Evolutionary conservation across 1,139 yeast species (phyloP), one percentile per base, ranked within the genome.

Genomic region (Candida freyschussii): DNA sequence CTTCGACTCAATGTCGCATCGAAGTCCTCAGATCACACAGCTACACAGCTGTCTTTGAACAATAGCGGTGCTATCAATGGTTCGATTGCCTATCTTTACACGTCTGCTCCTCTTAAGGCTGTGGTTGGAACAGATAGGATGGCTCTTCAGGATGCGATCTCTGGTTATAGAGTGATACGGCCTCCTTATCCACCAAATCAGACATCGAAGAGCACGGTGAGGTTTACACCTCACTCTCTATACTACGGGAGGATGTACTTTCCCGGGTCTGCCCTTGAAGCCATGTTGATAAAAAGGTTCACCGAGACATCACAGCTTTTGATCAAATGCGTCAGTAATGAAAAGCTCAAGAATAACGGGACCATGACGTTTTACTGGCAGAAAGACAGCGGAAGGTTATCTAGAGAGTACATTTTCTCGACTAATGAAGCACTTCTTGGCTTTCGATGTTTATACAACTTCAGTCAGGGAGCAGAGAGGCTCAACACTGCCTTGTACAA

Each of bases 351-450:
- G 32, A 69, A 71, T 41, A 65, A 67, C 31, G 75, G 76, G 9
- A 64, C 75, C 15, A 58, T 86, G 62, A 85, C 95, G 1, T 58
- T 82, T 16, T 81, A 80, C 43, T 66, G 78, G 45, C 96, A 87
- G 52, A 69, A 75, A 30, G 80, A 82, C 50, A 67, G 75, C 1
- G 78, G 80, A 2, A 69, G 68, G 35, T 73, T 73, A 45, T 75
- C 84, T 51, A 74, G 83, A 36, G 98, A 93, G 54, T 67, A 78
- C 42, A 72, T 89, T 7, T 86, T 78, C 56, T 83, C 95, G n/a
- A 80, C 96, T 7, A 85, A 84, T 47, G 97, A 91, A 50, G 76
- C 89, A 0, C 64, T 93, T n/a, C 49, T 86, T 17, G 98, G 98
- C 0, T 72, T 85, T 43, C 62, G 97, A 37, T 77, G 82, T 30